Evolutionary conservation across 768 basidiomycete species (phyloP).

Genomic region (Dioszegia crocea): DNA sequence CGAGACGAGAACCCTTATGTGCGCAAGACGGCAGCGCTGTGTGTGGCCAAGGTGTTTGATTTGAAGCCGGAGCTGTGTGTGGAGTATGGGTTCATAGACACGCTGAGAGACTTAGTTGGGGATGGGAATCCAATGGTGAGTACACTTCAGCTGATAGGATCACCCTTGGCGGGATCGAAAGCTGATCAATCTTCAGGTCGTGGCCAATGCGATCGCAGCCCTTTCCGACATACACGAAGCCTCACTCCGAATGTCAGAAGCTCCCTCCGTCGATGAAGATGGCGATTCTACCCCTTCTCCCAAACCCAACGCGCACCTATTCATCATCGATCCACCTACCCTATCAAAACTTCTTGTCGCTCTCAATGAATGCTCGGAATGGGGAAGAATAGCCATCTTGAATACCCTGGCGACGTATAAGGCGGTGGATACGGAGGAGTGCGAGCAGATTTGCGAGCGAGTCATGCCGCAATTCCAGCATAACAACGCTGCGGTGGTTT

Average conservation of each 20-base stretch:
- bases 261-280: conserved; percentile 14
- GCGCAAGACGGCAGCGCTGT: conserved; percentile 92
- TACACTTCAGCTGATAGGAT: conserved; percentile 4
- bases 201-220: conserved; percentile 92
- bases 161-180: neutral
- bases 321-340: conserved; percentile 74
- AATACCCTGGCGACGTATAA: conserved; percentile 79
- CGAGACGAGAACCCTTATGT: conserved; percentile 97
- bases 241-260: conserved; percentile 48
- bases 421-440: conserved; percentile 83
- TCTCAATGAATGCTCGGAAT: conserved; percentile 96
- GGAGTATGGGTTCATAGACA: conserved; percentile 88
- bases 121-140: conserved; percentile 95
- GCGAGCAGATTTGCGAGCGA: conserved; percentile 97
- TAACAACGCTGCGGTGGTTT: conserved; percentile 87
- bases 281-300: conserved; percentile 21
- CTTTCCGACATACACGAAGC: conserved; percentile 81
- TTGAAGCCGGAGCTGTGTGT: conserved; percentile 91
- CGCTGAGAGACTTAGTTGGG: conserved; percentile 83
- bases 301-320: conserved; percentile 57
- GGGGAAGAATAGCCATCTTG: conserved; percentile 92
- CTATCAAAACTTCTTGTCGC: conserved; percentile 89
- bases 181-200: conserved; percentile 63
- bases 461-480: conserved; percentile 99
- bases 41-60: conserved; percentile 96